These are phyloP conservation scores for Xylaria sp. DNA, from an alignment of 2,329 filamentous ascomycete genomes.

Conservation along the genomic window DNA sequence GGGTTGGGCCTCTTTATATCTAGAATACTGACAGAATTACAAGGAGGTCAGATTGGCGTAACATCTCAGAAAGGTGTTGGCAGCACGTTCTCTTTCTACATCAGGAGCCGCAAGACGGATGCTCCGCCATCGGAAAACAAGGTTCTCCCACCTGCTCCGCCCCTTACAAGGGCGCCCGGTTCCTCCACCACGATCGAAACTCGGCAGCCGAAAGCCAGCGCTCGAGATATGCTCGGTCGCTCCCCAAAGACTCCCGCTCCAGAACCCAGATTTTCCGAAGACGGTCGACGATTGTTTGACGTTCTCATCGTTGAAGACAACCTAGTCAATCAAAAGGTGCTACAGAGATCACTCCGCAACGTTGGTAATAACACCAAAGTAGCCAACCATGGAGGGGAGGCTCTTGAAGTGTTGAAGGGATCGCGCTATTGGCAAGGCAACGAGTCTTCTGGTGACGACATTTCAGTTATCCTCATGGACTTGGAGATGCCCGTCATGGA, in stretches of 20 bases:
- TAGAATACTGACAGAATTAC: constrained; percentile 77
- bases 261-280: constrained; percentile 45
- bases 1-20: constrained; percentile 81
- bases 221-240: constrained; percentile 31
- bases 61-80: constrained; percentile 73
- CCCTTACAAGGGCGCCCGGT: constrained; percentile 49
- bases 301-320: constrained; percentile 76
- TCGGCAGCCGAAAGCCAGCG: constrained; percentile 41
- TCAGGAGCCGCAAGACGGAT: constrained; percentile 71
- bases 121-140: constrained; percentile 54
- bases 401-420: constrained; percentile 65
- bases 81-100: constrained; percentile 81
- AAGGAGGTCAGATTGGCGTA: constrained; percentile 82
- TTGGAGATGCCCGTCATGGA: constrained; percentile 89
- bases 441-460: constrained; percentile 60
- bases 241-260: constrained; percentile 31
- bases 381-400: constrained; percentile 73
- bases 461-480: constrained; percentile 81
- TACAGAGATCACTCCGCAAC: constrained; percentile 70
- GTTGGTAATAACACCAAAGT: constrained; percentile 70
- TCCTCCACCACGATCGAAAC: constrained; percentile 51
- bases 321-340: constrained; percentile 72
- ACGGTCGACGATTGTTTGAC: constrained; percentile 57
- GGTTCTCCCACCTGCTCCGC: constrained; percentile 46
- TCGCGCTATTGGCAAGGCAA: constrained; percentile 67